Evolutionary conservation across 768 basidiomycete genomes (phyloP), one percentile per base, ranked within the genome.

Genomic region (Sporobolomyces roseus): DNA sequence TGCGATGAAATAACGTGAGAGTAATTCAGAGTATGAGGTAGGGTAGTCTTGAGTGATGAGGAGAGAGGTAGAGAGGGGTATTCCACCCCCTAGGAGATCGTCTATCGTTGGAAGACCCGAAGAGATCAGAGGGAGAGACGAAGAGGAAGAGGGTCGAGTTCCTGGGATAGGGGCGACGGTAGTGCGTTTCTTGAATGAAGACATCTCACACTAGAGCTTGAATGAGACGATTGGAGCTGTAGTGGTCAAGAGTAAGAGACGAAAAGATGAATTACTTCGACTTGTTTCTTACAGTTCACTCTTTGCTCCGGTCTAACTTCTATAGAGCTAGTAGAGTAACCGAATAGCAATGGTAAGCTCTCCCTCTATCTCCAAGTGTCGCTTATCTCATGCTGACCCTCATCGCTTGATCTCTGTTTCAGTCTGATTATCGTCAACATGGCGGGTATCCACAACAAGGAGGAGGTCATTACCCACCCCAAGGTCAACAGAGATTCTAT

Each of bases 101-200:
- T 99, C 96, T 27, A 99, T 82, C 17, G 93, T 92, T 32, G 91
- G 87, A 13, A 98, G 85, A 3, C 96, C 96, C 7, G 90, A 90
- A 2, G 93, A 93, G 51, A 81, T 48, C 33, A 80, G 74, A 1
- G 78, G 54, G 3, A 75, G 73, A 12, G 77, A 74, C 12, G 77
- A 74, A 32, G 77, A 76, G 16, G 80, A 75, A 25, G 75, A 76
- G 1, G 78, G 74, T 51, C 78, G 66, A 27, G 79, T 76, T n/a
- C 79, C 79, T 0, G 75, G 65, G 2, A 76, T 73, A 19, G 74
- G 73, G n/a, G 71, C 63, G 21, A 66, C 58, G 14, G 75, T 65
- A 0, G 74, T 52, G 0, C 65, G 38, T 3, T 79, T 76, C 21
- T 75, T 77, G 75, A 79, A 79, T 19, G 78, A 77, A 27, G 79